Conservation (phyloP, 345 rosid species). For the Eucalyptus globulus region DNA sequence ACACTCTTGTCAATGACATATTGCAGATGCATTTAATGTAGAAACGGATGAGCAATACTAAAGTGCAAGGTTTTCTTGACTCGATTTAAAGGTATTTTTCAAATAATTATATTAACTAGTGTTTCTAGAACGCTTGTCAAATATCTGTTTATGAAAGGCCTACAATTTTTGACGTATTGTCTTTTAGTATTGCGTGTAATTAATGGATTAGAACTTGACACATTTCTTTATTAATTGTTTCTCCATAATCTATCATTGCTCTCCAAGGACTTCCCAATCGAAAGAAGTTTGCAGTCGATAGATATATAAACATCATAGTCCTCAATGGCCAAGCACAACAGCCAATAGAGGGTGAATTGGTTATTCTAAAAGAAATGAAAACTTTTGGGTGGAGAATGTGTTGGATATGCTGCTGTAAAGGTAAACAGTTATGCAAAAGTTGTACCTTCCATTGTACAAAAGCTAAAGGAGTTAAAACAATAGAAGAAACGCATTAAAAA, state of each 20-base stretch:
- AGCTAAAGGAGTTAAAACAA: not conserved
- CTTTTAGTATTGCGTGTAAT: no score
- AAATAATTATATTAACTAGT: not conserved
- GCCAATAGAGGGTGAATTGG: not conserved
- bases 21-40: not conserved
- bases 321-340: not conserved
- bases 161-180: not conserved
- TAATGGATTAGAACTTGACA: not conserved
- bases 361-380: not conserved
- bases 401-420: not conserved
- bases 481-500: not conserved
- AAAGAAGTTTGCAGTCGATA: not conserved
- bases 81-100: not conserved
- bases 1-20: not conserved
- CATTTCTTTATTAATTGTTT: not conserved
- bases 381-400: not conserved
- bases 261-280: not conserved
- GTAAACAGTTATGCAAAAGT: not conserved
- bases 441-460: not conserved
- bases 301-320: not conserved
- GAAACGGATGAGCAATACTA: not conserved
- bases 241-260: not conserved
- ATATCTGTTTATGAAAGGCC: not conserved
- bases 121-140: not conserved
- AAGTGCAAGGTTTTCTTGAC: not conserved